Evolutionary conservation across 768 basidiomycete species (phyloP).

Genomic region (Lentinus tigrinus): DNA sequence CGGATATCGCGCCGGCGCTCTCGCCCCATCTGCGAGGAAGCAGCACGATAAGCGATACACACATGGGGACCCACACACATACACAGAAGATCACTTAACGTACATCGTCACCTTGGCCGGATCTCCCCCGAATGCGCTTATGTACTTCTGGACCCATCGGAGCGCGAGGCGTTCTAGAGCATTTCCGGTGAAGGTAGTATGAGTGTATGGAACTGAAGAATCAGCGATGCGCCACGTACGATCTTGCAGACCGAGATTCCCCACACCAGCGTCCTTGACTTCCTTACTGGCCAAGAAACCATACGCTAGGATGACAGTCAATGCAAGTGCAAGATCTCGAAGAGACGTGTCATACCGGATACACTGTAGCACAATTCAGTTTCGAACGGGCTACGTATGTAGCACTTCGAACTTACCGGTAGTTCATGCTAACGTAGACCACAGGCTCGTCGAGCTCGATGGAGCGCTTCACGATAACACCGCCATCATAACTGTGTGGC

Average conservation of each 20-base stretch:
- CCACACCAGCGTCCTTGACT: constrained; percentile 36
- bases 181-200: neutral
- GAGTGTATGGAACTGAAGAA: neutral
- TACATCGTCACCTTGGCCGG: constrained; percentile 44
- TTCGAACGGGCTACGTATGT: neutral
- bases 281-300: constrained; percentile 44
- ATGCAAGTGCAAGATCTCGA: neutral
- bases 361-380: neutral
- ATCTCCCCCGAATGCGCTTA: constrained; percentile 44
- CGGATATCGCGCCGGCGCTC: constrained; percentile 38
- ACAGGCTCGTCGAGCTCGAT: constrained; percentile 42
- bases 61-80: neutral
- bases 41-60: constrained; percentile 35
- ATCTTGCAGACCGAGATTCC: constrained; percentile 54
- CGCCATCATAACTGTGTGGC: constrained; percentile 47
- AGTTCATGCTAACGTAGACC: constrained; percentile 56
- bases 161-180: constrained; percentile 38
- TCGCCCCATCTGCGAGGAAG: constrained; percentile 35
- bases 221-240: constrained; percentile 27
- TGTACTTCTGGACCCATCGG: constrained; percentile 43
- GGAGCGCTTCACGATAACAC: constrained; percentile 43
- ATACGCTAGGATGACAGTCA: constrained; percentile 24
- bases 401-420: constrained; percentile 31
- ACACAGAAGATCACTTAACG: neutral
- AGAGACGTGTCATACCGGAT: neutral